phyloP scores from a whole-genome alignment of 2,329 filamentous ascomycete genomes.

The Aspergillus costaricaensis region DNA sequence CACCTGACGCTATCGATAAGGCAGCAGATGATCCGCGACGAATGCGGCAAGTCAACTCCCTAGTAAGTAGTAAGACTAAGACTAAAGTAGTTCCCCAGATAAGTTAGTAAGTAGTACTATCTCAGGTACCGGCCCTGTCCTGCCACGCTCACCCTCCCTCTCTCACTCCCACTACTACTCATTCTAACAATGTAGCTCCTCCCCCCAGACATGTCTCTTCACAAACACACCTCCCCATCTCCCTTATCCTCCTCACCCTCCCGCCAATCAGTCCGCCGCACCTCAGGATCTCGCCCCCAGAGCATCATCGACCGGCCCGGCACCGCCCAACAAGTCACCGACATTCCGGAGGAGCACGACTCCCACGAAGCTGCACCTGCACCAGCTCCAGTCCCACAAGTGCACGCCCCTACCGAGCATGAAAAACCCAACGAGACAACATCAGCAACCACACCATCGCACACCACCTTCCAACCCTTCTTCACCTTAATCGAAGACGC shows the following conservation, averaged over 20 bases:
- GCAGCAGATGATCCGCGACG: constrained; percentile 14
- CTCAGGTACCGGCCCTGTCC: neutral
- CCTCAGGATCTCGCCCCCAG: constrained; percentile 23
- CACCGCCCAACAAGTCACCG: constrained; percentile 17
- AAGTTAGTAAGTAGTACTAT: neutral
- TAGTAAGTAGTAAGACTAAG: no score
- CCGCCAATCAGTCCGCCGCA: constrained; percentile 26
- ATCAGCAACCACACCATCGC: no score
- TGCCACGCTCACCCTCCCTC: neutral
- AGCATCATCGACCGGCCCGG: constrained; percentile 24
- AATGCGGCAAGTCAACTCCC: neutral
- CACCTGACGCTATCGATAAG: constrained; percentile 34
- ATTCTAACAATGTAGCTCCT: constrained; percentile 33
- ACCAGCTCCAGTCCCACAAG: neutral
- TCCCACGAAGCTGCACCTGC: constrained; percentile 14
- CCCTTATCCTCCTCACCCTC: constrained; percentile 34
- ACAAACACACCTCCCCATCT: constrained; percentile 27
- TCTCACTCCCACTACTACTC: no score
- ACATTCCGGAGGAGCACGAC: constrained; percentile 14
- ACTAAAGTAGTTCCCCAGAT: neutral
- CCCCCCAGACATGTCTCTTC: constrained; percentile 38
- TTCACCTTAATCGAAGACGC: constrained; percentile 82
- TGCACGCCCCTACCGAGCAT: constrained; percentile 12
- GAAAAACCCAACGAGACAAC: constrained; percentile 20
- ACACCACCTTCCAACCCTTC: constrained; percentile 68